Evolutionary conservation across 257 asterid species (phyloP).

Genomic region (Lithospermum erythrorhizon): DNA sequence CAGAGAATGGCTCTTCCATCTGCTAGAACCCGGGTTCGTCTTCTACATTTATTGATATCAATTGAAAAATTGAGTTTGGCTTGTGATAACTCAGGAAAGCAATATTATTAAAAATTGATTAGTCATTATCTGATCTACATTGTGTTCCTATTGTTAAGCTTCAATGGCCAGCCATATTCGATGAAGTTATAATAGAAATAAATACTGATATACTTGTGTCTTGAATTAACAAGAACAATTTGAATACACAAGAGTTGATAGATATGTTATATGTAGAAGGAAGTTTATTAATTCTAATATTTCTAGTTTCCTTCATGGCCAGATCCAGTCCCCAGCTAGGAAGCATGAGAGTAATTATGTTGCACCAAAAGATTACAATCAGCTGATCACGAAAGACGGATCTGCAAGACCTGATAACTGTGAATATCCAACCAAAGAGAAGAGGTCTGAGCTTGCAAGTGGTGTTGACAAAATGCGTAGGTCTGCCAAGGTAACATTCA

Average conservation of each 20-base stretch:
- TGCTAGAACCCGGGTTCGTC: constrained; percentile 42
- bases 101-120: not conserved
- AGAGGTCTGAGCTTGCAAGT: not conserved
- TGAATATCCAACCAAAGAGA: not conserved
- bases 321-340: constrained; percentile 17
- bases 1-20: constrained; percentile 58
- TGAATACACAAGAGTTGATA: not conserved
- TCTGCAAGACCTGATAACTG: not conserved
- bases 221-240: not conserved
- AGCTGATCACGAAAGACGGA: not conserved
- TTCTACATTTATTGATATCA: constrained; percentile 6
- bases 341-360: constrained; percentile 14
- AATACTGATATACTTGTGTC: too few species aligned
- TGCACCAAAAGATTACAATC: constrained; percentile 18
- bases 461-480: not conserved
- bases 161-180: too few species aligned
- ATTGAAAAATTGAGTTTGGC: not conserved
- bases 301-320: constrained; percentile 1
- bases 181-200: too few species aligned
- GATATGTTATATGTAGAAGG: not conserved
- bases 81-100: too few species aligned
- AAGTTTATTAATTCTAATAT: not conserved
- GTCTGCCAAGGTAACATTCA: not conserved
- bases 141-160: too few species aligned
- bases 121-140: too few species aligned